Base-by-base conservation (phyloP, 164 flowering plant species). In the Paratinospora sagittata region DNA sequence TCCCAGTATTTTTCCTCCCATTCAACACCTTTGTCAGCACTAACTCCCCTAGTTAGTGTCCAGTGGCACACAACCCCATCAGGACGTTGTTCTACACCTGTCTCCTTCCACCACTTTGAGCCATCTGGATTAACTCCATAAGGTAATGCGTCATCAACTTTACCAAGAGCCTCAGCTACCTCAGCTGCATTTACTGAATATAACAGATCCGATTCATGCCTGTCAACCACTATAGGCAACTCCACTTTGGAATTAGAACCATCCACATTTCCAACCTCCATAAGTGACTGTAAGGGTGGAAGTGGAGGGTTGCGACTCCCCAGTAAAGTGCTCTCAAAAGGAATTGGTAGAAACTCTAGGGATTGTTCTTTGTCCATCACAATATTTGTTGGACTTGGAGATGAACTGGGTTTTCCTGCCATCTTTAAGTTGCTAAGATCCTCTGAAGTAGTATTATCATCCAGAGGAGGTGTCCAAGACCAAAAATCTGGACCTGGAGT, bases 1-100 rank as follows among this genome's bases (percentile, higher is more conserved):
- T 95, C 99, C 99, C 99, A 95, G 69, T 69, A 92, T 74, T 95
- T 92, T 52, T 90, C 93, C 81, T 95, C 97, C 98, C 98, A 95
- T 76, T 95, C 97, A 60, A 87, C 76, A 65, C 68, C 77, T 78
- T 80, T 74, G 65, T 92, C 90, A 69, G 94, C 90, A 82, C 89
- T 89, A 49, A 90, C 88, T 73, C 98, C 97, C 73, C 97, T 89
- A 1, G 69, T 88, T 72, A 92, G 57, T n/a, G 99, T 95, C 99
- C 99, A 95, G 70, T 82, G 80, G 82, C 97, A 95, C 72, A 91
- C 77, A 49, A 92, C 92, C 62, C 99, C 99, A 84, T 95, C 90
- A 39, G 93, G 84, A 73, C 96, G 79, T 73, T 13, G 68, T 75
- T 95, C 98, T 9, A 84, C 73, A 55, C 99, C 99, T 17, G 89